Conservation (phyloP, 371 early-diverging fungal species). For the Ordospora colligata region DNA sequence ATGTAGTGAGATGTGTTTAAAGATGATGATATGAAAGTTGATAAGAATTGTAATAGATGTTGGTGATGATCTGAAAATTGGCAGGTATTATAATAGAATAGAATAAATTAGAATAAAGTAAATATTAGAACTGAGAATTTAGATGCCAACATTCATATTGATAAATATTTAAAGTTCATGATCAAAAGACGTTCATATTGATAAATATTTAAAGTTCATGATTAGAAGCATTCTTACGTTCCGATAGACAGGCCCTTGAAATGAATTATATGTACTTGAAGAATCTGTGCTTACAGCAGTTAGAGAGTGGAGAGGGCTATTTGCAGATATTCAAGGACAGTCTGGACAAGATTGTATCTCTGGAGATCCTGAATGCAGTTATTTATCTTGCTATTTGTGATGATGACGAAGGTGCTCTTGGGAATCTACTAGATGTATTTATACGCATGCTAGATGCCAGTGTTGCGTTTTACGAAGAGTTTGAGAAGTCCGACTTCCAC, state of each 20-base stretch:
- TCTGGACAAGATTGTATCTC: neutral
- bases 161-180: no score
- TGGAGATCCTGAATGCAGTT: conserved; percentile 4
- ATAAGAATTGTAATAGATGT: no score
- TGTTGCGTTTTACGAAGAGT: neutral
- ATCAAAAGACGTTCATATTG: no score
- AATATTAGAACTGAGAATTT: no score
- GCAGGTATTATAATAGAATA: no score
- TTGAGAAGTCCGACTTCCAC: conserved; percentile 6
- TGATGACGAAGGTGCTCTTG: neutral
- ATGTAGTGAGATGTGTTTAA: no score
- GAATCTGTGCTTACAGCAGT: conserved; percentile 9
- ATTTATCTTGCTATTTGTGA: neutral
- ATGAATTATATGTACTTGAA: neutral
- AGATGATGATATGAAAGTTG: no score
- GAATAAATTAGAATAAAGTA: no score
- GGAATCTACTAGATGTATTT: conserved; percentile 1
- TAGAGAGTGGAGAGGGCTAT: neutral
- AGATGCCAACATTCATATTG: no score
- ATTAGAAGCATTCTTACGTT: neutral
- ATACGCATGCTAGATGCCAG: neutral
- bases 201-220: no score
- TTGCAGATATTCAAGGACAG: conserved; percentile 15
- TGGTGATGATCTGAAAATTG: no score
- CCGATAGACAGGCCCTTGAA: neutral